Conservation (phyloP, 257 asterid genomes). For the Solanum etuberosum region DNA sequence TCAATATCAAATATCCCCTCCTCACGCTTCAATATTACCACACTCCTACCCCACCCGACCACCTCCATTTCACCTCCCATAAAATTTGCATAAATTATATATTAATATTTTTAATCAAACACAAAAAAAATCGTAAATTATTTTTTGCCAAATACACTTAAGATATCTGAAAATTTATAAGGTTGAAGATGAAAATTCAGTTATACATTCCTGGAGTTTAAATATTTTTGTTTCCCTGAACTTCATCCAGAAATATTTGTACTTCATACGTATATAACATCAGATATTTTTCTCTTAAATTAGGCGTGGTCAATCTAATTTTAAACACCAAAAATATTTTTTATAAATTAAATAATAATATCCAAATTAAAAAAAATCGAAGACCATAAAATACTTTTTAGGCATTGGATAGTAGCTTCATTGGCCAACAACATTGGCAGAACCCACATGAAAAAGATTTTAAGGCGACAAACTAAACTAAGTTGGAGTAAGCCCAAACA, state of each 20-base stretch:
- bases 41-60: background rate
- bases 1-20: background rate
- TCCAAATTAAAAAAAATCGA: background rate
- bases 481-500: background rate
- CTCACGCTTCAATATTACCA: background rate
- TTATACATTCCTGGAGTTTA: background rate
- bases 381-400: background rate
- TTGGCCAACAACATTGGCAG: background rate
- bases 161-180: background rate
- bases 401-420: background rate
- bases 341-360: background rate
- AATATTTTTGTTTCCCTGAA: background rate
- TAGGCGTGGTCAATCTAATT: background rate
- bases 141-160: background rate
- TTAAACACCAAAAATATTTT: background rate
- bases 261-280: background rate
- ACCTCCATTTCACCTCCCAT: background rate
- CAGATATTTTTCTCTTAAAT: background rate
- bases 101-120: background rate
- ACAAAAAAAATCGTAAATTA: background rate
- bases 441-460: background rate
- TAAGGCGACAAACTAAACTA: background rate
- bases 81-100: background rate
- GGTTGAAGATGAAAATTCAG: background rate
- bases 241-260: background rate